A percentile compares a stretch with the other conserved stretches of the same genome.
Evolutionary conservation across 169 alveolate genomes (phyloP).

Genomic region (Nephromyces sp.): DNA sequence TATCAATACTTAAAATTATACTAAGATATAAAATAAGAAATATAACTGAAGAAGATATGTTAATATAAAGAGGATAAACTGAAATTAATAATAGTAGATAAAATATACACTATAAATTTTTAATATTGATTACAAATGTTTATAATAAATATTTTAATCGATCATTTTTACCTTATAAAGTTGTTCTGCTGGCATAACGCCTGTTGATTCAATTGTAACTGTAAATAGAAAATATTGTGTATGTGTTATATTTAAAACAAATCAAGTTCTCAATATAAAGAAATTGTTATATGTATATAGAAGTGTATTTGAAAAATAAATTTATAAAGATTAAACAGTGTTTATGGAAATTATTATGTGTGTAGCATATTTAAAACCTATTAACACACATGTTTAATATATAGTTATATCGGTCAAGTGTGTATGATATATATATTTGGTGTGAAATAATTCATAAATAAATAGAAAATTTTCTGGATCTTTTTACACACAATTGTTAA

Average conservation of each 20-base stretch:
- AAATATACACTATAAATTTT: no score
- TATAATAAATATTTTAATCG: no score
- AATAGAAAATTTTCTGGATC: not conserved
- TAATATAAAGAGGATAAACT: no score
- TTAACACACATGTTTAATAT: not conserved
- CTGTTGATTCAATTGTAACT: conserved; percentile 61
- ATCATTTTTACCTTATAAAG: no score
- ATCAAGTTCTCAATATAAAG: not conserved
- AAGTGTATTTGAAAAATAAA: not conserved
- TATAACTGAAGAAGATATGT: no score
- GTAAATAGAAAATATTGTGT: not conserved
- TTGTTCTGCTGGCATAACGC: conserved; percentile 53
- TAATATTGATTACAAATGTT: no score
- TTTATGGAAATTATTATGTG: not conserved
- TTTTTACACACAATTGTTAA: not conserved
- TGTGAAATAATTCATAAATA: not conserved
- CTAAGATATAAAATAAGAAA: no score
- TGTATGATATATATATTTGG: no score
- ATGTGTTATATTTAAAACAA: not conserved
- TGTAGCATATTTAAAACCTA: not conserved
- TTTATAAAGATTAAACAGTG: not conserved
- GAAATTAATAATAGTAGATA: no score
- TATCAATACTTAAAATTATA: no score
- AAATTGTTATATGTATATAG: not conserved
- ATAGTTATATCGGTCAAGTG: no score